A percentile compares a stretch with the other conserved stretches of the same genome.
Conservation (phyloP, 345 rosid genomes). For the Eucalyptus regnans region DNA sequence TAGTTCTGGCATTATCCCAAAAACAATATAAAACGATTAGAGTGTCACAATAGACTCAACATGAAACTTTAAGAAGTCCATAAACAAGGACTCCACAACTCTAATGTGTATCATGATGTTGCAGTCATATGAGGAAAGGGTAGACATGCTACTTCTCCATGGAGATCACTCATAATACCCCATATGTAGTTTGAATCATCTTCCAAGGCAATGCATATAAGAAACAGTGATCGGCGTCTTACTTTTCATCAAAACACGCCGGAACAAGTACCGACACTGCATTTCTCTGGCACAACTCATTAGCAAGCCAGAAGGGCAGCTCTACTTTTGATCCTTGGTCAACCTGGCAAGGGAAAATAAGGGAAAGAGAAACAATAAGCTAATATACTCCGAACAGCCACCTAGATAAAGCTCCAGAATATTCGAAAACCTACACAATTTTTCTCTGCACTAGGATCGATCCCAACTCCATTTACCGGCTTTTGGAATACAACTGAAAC, state of each 20-base stretch:
- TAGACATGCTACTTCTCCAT: background rate
- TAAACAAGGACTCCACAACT: background rate
- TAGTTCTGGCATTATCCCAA: slow-evolving; percentile 29
- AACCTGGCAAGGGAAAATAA: slow-evolving; percentile 14
- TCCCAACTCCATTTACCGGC: slow-evolving; percentile 56
- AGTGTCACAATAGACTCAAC: background rate
- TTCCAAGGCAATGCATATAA: background rate
- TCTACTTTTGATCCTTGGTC: slow-evolving; percentile 71
- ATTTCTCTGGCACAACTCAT: slow-evolving; percentile 57
- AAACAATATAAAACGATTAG: background rate
- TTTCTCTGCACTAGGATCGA: slow-evolving; percentile 67
- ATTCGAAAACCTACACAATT: slow-evolving; percentile 27
- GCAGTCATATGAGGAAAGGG: background rate
- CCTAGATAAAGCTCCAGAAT: background rate
- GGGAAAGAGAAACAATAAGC: background rate
- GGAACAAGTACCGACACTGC: slow-evolving; percentile 53
- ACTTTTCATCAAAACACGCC: slow-evolving; percentile 68
- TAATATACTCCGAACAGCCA: background rate
- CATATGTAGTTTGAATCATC: background rate
- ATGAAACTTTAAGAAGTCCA: background rate
- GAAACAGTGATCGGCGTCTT: background rate
- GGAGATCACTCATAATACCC: background rate
- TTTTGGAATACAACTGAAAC: slow-evolving; percentile 50
- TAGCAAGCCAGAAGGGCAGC: slow-evolving; percentile 83
- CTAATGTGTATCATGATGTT: background rate